These are phyloP conservation scores for Phyllosticta citriasiana DNA, from an alignment of 2,329 filamentous ascomycete species.

Conservation along the genomic window DNA sequence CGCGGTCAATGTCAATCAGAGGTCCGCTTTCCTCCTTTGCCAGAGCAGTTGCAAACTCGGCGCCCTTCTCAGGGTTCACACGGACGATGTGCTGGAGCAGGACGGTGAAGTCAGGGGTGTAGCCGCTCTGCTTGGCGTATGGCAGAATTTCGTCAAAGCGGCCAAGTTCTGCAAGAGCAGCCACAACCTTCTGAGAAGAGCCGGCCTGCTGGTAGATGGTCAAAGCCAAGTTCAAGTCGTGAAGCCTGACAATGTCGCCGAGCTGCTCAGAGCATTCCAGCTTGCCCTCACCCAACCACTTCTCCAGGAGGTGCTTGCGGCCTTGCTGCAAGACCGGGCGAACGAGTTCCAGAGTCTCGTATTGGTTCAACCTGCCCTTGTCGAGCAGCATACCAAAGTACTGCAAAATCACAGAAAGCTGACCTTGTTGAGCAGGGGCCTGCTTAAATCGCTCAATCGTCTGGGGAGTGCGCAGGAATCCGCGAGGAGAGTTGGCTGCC, in stretches of 20 bases:
- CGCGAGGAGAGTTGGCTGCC: constrained; percentile 89
- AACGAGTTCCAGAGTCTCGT: constrained; percentile 89
- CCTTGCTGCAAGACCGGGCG: constrained; percentile 88
- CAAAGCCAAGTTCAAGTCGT: constrained; percentile 81
- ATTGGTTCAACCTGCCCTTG: constrained; percentile 84
- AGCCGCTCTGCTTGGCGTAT: constrained; percentile 75
- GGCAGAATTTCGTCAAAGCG: constrained; percentile 96
- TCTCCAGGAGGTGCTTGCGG: constrained; percentile 90
- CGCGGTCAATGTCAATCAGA: constrained; percentile 83
- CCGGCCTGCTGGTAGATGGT: constrained; percentile 86
- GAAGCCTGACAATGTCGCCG: constrained; percentile 82
- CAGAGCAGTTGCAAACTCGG: constrained; percentile 87
- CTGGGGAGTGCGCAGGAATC: constrained; percentile 86
- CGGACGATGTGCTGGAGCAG: constrained; percentile 88
- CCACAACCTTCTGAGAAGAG: constrained; percentile 85
- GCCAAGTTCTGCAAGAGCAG: constrained; percentile 86
- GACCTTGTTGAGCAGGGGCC: constrained; percentile 66
- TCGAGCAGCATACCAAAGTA: constrained; percentile 97
- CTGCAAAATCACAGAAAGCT: constrained; percentile 89
- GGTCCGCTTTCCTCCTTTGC: constrained; percentile 82
- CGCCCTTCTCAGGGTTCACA: constrained; percentile 83
- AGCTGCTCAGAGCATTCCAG: constrained; percentile 92
- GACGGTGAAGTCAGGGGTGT: constrained; percentile 90
- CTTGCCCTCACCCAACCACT: constrained; percentile 96
- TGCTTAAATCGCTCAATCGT: constrained; percentile 96